Base-by-base conservation (phyloP, 305 asterid genomes). In the Fraxinus ornus region DNA sequence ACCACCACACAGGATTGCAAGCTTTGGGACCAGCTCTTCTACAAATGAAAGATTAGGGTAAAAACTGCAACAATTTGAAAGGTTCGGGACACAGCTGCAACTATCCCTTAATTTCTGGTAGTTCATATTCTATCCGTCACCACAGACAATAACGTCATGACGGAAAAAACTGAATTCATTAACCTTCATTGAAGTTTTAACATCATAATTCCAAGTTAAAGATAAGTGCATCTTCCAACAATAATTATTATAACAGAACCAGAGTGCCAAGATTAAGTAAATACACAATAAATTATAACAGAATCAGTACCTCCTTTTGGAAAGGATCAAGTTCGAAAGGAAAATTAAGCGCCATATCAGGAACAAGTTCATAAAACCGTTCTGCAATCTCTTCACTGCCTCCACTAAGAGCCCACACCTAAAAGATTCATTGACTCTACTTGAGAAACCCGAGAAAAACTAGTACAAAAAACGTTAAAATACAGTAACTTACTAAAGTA, bases 311-410 rank as follows among this genome's bases (percentile, higher is more conserved):
- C 99, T 96, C 98, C 84, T 96, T 94, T 74, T 96, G 99, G 86
- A 96, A 96, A 78, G 98, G 90, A 87, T 96, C 99, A 60, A 96
- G 96, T 91, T 94, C 97, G 83, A 96, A 96, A 6, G 99, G 97
- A 88, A 93, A 96, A 82, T 84, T 80, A 81, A 94, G 98, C 3
- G 98, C 99, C 98, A 93, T 90, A 83, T 96, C 99, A 74, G 99
- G 99, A 85, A 96, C 91, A 84, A 96, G 97, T 84, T 92, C 97
- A 80, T 90, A 84, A 88, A 96, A 96, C 60, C 88, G 85, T 82
- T 92, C 92, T 28, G 89, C 93, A 73, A 96, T 93, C 84, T 88
- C 90, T 83, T 90, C 93, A 85, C 88, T 85, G 49, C 84, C 90
- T 80, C 93, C 97, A 68, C 84, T 85, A 86, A 91, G 89, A 86